Conservation (phyloP, 805 yeast genomes). For the Starmerella riodocensis region DNA sequence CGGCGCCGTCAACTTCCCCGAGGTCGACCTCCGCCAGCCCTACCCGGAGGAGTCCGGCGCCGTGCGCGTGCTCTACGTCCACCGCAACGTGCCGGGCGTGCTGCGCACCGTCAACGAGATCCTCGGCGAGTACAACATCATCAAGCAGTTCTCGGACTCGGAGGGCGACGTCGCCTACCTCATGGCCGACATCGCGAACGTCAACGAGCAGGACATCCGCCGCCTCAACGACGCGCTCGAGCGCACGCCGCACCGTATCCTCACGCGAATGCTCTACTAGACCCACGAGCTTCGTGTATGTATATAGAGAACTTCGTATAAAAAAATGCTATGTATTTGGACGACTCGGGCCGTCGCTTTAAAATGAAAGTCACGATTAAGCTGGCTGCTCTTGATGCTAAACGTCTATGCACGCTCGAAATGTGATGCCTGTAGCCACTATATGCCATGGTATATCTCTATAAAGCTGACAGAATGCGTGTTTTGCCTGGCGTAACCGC, state of each 20-base stretch:
- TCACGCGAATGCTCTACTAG: constrained; percentile 78
- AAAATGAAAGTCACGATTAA: too few species aligned
- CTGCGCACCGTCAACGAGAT: constrained; percentile 93
- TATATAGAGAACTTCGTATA: too few species aligned
- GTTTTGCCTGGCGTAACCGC: too few species aligned
- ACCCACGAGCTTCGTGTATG: too few species aligned
- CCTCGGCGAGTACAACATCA: constrained; percentile 86
- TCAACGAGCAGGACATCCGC: constrained; percentile 69
- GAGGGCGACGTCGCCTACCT: constrained; percentile 91
- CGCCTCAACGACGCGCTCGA: constrained; percentile 72
- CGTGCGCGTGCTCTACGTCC: constrained; percentile 90
- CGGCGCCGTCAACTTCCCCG: constrained; percentile 98
- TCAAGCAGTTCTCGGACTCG: constrained; percentile 96
- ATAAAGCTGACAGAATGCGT: too few species aligned
- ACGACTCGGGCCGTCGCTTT: too few species aligned
- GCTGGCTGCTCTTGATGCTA: too few species aligned
- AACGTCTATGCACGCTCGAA: too few species aligned
- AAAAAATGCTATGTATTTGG: too few species aligned
- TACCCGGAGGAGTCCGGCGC: constrained; percentile 67
- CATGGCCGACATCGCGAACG: constrained; percentile 93
- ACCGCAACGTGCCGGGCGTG: constrained; percentile 98
- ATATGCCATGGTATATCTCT: too few species aligned
- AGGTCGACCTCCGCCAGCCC: constrained; percentile 80
- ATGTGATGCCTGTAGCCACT: too few species aligned
- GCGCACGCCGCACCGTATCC: constrained; percentile 78